Evolutionary conservation across 1,284 basidiomycete genomes (phyloP).

Genomic region (Tilletia walkeri): DNA sequence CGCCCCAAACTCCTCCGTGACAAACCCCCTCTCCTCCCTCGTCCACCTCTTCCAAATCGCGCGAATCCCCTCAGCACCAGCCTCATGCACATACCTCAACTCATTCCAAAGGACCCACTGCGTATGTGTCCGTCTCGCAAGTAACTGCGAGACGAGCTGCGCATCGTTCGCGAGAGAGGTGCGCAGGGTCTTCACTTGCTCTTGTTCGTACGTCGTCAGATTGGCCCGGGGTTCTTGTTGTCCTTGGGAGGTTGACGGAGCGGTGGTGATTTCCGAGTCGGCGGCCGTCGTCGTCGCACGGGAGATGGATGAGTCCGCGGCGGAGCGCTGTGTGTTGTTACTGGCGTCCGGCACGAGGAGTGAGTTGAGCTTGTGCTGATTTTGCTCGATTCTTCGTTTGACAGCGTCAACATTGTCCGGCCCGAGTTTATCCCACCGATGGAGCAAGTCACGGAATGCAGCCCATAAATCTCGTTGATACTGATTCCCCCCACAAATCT

Average conservation of each 20-base stretch:
- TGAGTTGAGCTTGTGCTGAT: background rate
- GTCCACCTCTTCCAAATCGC: background rate
- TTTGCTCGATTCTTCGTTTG: constrained; percentile 30
- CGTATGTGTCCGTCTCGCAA: background rate
- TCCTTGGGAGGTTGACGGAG: background rate
- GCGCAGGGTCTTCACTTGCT: background rate
- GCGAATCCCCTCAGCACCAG: background rate
- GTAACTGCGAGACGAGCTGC: constrained; percentile 4
- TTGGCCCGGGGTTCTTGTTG: background rate
- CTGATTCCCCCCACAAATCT: background rate
- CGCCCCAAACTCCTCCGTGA: constrained; percentile 1
- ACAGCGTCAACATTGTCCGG: constrained; percentile 34
- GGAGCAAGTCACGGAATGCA: constrained; percentile 33
- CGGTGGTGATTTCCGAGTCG: background rate
- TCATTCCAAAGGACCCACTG: constrained; percentile 5
- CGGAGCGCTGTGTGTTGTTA: background rate
- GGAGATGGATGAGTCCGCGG: background rate
- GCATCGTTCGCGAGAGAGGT: background rate
- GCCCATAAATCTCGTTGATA: constrained; percentile 36
- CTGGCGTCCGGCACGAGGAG: background rate
- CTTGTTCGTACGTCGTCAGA: background rate
- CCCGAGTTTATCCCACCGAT: constrained; percentile 30
- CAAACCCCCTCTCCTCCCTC: background rate
- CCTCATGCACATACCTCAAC: background rate
- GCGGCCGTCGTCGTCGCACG: background rate